Base-by-base conservation (phyloP, 345 rosid species). In the Bruguiera parviflora region DNA sequence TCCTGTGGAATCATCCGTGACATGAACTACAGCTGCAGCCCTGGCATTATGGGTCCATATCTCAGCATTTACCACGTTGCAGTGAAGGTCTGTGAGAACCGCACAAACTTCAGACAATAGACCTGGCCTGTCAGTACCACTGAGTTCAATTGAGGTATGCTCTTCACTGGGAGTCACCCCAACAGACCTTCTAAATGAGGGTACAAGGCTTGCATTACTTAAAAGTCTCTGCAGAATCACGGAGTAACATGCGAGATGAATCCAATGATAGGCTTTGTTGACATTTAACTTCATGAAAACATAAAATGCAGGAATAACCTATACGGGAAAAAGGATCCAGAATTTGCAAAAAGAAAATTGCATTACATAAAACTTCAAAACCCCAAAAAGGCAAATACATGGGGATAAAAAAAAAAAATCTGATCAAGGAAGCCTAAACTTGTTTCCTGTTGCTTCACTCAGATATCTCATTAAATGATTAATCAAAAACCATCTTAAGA, bases 21-120 rank as follows among this genome's bases (percentile, higher is more conserved):
- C 88, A 74, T 86, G 90, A 75, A 85, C 87, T 29, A 93, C 92
- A 11, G 98, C 96, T 3, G 98, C 98, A 59, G 98, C 97, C 82
- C 96, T 85, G 20, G 83, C 77, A 75, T 93, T 93, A 83, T 93
- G 98, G 51, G 98, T 91, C 98, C 98, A 93, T 73, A 93, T 86
- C 80, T 90, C 98, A 53, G 97, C 97, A 67, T 82, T 85, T 18
- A 83, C 92, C 64, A 92, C 98, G 64, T 85, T 92, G 78, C 97
- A 92, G 53, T 75, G 79, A 68, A 87, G 94, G 79, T 86, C 93
- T 0, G 96, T 71, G 57, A 93, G 96, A 75, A 93, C 92, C 21
- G 98, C 97, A 78, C 89, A 87, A 49, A 93, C 92, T 81, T 93
- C 98, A 20, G 97, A 93, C 31, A 93, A 69, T 43, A 93, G 75